Evolutionary conservation across 805 yeast species (phyloP), one percentile per base, ranked within the genome.

Genomic region (Yarrowia keelungensis): DNA sequence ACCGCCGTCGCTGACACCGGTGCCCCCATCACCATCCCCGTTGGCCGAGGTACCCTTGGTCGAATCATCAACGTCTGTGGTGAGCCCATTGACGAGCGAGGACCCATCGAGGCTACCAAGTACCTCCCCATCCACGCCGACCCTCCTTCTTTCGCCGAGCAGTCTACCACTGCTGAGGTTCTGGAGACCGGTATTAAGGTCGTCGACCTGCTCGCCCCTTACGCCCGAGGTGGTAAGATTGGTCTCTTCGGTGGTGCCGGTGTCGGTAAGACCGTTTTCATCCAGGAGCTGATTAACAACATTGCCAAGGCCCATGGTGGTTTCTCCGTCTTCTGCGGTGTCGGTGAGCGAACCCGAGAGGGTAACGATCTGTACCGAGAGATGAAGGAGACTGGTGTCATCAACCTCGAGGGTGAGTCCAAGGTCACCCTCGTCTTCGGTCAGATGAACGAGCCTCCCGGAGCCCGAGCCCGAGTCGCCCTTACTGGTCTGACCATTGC

Each of bases 231-330:
- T 91, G 99, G 99, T 91, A 94, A 94, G 89, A 94, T 94, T 92
- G 99, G 99, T 89, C 89, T 94, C 81, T 94, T 94, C 90, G 99
- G 99, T 87, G 99, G 99, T 94, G 99, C 99, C 84, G 99, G 99
- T 94, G 99, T 94, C 91, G 99, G 99, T 86, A 94, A 94, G 86
- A 94, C 99, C 84, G 99, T 94, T 74, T 94, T 94, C 86, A 94
- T 94, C 85, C 99, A 94, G 88, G 99, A 94, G 87, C 89, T 94
- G 86, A 94, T 94, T 84, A 94, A 95, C 93, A 94, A 94, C 89
- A 95, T 94, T 81, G 99, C 99, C 82, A 95, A 94, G 88, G 98
- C 99, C 80, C 98, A 94, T 84, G 99, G 98, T 92, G 98, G 98
- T 90, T 94, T 94, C 97, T 94, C 98, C 70, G 98, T 94, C 76